Evolutionary conservation across 768 basidiomycete genomes (phyloP).

Genomic region (Pulveroboletus ravenelii): DNA sequence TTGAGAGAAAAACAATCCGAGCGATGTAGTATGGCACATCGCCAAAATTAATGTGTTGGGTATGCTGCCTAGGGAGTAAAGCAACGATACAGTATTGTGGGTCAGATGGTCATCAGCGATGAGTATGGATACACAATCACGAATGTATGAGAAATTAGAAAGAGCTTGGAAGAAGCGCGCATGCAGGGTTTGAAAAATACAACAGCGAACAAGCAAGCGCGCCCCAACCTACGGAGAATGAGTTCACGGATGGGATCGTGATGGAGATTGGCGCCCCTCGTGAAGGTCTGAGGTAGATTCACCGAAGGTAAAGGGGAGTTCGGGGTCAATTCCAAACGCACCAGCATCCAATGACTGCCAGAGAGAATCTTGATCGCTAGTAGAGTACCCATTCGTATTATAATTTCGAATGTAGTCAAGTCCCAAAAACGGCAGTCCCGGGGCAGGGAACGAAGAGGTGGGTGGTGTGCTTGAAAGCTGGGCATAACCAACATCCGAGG

Average conservation of each 20-base stretch:
- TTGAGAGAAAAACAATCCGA: not conserved
- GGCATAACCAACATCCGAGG: conserved; percentile 37
- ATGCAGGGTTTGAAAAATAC: conserved; percentile 15
- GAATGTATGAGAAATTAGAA: conserved; percentile 4
- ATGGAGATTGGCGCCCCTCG: conserved; percentile 28
- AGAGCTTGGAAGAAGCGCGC: conserved; percentile 2
- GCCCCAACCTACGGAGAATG: not conserved
- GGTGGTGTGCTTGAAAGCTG: conserved; percentile 56
- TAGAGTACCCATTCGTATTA: conserved; percentile 41
- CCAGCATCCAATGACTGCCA: conserved; percentile 67
- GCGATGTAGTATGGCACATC: conserved; percentile 2
- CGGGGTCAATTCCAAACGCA: conserved; percentile 73
- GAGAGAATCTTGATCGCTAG: conserved; percentile 38
- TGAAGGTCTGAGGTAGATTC: conserved; percentile 31
- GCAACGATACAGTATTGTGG: conserved; percentile 24
- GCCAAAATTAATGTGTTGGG: conserved; percentile 25
- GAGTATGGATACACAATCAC: conserved; percentile 30
- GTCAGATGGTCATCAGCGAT: conserved; percentile 16
- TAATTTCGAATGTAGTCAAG: conserved; percentile 83
- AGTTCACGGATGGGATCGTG: conserved; percentile 19
- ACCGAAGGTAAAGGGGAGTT: conserved; percentile 62
- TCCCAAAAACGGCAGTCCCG: conserved; percentile 79
- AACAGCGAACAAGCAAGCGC: conserved; percentile 1
- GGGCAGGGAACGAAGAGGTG: conserved; percentile 59
- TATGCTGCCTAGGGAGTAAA: conserved; percentile 24